Evolutionary conservation across 257 asterid genomes (phyloP), one percentile per base, ranked within the genome.

Genomic region (Apocynum venetum): DNA sequence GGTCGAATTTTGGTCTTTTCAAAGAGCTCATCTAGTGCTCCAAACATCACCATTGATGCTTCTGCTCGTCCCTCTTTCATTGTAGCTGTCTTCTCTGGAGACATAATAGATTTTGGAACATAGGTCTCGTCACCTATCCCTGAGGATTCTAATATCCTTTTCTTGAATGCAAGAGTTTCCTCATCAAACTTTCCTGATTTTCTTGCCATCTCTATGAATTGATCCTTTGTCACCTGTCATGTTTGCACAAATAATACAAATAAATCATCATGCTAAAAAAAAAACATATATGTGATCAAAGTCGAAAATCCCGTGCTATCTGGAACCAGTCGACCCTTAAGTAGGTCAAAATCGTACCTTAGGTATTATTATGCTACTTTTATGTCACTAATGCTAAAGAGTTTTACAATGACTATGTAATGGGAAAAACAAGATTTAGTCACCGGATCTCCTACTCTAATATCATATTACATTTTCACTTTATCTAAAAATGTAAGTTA

Each of bases 1-100:
- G 98, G 92, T 4, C 94, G 90, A 71, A 95, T 82, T 15, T 68
- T 75, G 0, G 92, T 77, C 76, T 86, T 90, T 49, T 89, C 96
- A 75, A 95, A 93, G n/a, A 93, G 90, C 83, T 95, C 97, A 81
- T 93, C 98, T 0, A 95, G 66, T 2, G 99, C 98, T 35, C 98
- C 97, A 77, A 96, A 96, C 83, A 96, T 93, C 3, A 93, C 97
- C 25, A 84, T 59, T 20, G 97, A 83, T 44, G 99, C 99, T 78
- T 96, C 99, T 0, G 86, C 89, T 1, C 99, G 92, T 15, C 99
- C 99, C 60, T 90, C 97, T 72, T 96, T 93, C 98, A 93, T 96
- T 10, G 99, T 93, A 53, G 96, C 90, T 2, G 89, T 90, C 83
- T 87, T 91, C 38, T 81, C 97, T 31, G 88, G 53, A n/a, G 93